phyloP scores from a whole-genome alignment of 177 flowering plant species.

The Vitis hybrid region DNA sequence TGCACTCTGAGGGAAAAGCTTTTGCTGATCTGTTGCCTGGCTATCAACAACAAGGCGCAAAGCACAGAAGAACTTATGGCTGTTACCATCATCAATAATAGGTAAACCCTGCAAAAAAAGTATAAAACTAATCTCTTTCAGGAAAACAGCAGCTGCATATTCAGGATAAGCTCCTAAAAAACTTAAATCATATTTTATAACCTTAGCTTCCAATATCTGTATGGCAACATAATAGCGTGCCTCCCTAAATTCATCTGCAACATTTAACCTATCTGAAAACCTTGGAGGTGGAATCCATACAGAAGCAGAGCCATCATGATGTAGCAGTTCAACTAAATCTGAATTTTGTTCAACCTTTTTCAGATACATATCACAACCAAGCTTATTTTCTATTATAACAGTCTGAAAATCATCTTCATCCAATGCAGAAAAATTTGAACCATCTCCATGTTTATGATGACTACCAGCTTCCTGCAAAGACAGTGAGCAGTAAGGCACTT shows the following conservation, averaged over 20 bases:
- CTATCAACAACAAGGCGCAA: constrained; percentile 82
- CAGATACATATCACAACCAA: constrained; percentile 84
- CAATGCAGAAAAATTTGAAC: constrained; percentile 66
- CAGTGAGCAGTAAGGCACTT: constrained; percentile 6
- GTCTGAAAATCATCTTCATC: constrained; percentile 93
- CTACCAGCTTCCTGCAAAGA: constrained; percentile 55
- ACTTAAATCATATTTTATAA: constrained; percentile 19
- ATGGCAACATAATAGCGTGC: constrained; percentile 74
- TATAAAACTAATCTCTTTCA: constrained; percentile 1
- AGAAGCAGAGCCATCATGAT: constrained; percentile 45
- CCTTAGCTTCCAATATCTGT: constrained; percentile 85
- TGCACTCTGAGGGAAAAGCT: constrained; percentile 96
- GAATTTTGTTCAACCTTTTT: constrained; percentile 61
- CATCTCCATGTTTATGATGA: constrained; percentile 31
- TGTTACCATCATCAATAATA: constrained; percentile 83
- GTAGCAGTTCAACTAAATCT: constrained; percentile 54
- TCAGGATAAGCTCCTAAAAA: background rate
- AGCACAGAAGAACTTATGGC: constrained; percentile 90
- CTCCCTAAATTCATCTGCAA: constrained; percentile 63
- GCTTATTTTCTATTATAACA: constrained; percentile 78
- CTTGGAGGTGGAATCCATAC: constrained; percentile 91
- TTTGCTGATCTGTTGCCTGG: constrained; percentile 80
- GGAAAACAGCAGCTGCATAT: background rate
- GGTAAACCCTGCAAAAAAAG: constrained; percentile 65
- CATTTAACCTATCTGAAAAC: constrained; percentile 78